Evolutionary conservation across 495 filamentous ascomycete species (phyloP), one percentile per base, ranked within the genome.

Genomic region (Neurospora hispaniola): DNA sequence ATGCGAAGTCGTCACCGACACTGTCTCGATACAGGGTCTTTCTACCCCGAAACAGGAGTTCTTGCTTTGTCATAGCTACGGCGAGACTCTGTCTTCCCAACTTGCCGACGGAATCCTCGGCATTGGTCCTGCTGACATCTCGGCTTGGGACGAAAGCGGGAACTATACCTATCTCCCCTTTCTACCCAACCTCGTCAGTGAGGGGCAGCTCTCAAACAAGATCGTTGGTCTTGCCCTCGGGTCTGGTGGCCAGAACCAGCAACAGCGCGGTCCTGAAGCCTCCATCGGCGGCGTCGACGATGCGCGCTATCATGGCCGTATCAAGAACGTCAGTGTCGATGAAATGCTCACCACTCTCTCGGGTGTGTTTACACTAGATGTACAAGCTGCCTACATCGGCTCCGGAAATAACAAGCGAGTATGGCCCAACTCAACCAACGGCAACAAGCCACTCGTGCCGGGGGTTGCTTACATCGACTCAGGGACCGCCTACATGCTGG

Each of bases 31-130:
- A 66, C 76, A 69, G 41, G 75, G 73, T 48, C 72, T 76, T 23
- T 16, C 71, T 8, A 46, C 71, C n/a, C 44, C 42, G 8, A 42
- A 42, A 6, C 78, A 79, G 71, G 48, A 76, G 70, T 76, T 81
- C 74, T 27, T 77, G 54, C 35, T 74, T 27, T 78, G 76, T 69
- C 66, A 80, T 66, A 46, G 62, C 16, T 80, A 78, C 72, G 75
- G 71, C 41, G 74, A 71, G 3, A 73, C 70, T 2, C 70, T 80
- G 10, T 69, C 74, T 10, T 38, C 39, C n/a, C 74, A 79, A 42
- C 69, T 69, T 1, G 76, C 79, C 12, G 81, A 82, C 68, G 79
- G 79, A 12, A 78, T 82, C 69, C 73, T 82, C 35, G 81, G 81
- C 40, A 71, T 82, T 20, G 74, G 74, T 8, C 76, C 74, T 0